Evolutionary conservation across 2,329 filamentous ascomycete species (phyloP).

Genomic region (Juglanconis sp.): DNA sequence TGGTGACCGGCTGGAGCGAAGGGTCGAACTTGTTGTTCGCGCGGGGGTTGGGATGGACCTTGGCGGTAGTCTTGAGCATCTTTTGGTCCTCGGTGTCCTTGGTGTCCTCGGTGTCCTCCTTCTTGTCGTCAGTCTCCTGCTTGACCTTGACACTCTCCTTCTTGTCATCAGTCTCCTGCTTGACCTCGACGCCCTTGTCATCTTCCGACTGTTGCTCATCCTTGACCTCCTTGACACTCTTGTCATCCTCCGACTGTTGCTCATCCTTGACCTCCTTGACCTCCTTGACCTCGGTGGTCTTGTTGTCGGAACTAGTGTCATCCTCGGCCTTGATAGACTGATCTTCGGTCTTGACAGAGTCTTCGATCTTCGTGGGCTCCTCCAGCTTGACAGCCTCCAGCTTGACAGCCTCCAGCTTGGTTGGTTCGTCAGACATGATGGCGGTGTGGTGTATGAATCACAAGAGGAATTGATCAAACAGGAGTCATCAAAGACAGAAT

Average conservation of each 20-base stretch:
- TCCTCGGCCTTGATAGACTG: conserved; percentile 22
- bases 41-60: conserved; percentile 36
- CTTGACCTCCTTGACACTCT: neutral
- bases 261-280: neutral
- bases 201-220: too few species aligned
- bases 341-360: conserved; percentile 1
- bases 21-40: conserved; percentile 72
- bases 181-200: conserved; percentile 16
- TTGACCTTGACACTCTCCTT: conserved; percentile 26
- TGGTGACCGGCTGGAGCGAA: conserved; percentile 63
- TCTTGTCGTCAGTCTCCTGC: conserved; percentile 20
- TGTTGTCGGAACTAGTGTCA: conserved; percentile 16
- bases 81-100: conserved; percentile 20
- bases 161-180: neutral
- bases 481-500: too few species aligned
- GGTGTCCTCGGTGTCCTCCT: conserved; percentile 25
- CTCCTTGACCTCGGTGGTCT: neutral
- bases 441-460: too few species aligned
- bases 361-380: neutral
- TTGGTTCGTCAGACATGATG: neutral
- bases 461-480: neutral
- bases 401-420: neutral
- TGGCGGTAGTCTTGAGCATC: conserved; percentile 45
- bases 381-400: neutral
- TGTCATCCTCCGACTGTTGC: conserved; percentile 29